Conservation (phyloP, 2,329 filamentous ascomycete genomes). For the Penicillium corylophilum region DNA sequence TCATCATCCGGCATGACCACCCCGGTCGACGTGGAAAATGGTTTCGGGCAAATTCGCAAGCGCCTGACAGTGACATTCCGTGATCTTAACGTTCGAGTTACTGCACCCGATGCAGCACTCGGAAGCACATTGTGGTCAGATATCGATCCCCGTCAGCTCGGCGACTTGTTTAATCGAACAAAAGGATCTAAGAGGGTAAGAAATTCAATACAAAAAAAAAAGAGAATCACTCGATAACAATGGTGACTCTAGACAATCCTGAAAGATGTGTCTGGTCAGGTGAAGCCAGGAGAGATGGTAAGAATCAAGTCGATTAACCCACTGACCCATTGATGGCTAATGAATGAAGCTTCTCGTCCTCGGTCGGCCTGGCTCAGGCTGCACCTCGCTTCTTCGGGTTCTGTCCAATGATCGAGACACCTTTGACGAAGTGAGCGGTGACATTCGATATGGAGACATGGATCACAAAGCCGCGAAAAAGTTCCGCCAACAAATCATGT, state of each 20-base stretch:
- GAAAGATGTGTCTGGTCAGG: conserved; percentile 40
- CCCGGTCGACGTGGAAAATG: conserved; percentile 27
- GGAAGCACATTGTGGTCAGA: conserved; percentile 36
- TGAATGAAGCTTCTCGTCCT: conserved; percentile 58
- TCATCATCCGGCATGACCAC: conserved; percentile 29
- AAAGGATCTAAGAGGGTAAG: conserved; percentile 31
- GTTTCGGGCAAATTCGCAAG: conserved; percentile 25
- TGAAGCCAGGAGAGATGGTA: conserved; percentile 47
- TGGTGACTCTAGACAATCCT: conserved; percentile 36
- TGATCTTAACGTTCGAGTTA: conserved; percentile 35
- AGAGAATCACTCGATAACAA: neutral
- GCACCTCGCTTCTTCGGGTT: conserved; percentile 68
- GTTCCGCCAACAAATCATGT: conserved; percentile 54
- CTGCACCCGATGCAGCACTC: conserved; percentile 37
- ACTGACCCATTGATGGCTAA: conserved; percentile 2
- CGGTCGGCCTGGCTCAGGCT: conserved; percentile 66
- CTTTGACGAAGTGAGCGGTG: conserved; percentile 58
- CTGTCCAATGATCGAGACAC: conserved; percentile 64
- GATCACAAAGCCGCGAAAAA: conserved; percentile 47
- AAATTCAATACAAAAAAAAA: neutral
- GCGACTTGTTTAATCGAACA: conserved; percentile 19
- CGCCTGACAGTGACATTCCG: conserved; percentile 38
- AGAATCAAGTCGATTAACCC: neutral
- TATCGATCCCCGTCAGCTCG: conserved; percentile 31
- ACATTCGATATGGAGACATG: conserved; percentile 53